Base-by-base conservation (phyloP, 2,329 filamentous ascomycete genomes). In the Claviceps sp. region DNA sequence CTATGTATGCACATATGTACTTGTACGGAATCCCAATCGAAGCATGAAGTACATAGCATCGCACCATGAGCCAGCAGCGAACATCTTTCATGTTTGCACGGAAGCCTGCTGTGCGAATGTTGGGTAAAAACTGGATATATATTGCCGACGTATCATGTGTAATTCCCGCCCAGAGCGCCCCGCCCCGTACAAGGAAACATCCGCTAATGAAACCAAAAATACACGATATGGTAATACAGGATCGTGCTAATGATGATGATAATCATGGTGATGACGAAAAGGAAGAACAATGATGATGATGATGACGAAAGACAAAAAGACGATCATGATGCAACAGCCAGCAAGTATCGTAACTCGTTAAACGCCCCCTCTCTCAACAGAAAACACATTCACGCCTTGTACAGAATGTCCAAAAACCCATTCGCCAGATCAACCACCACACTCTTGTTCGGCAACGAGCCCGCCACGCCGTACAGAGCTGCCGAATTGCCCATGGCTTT, bases 401-500 rank as follows among this genome's bases (percentile, higher is more conserved):
- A 96, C 67, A 96, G 66, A 50, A 93, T 84, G 70, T 97, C 90
- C 64, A 97, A 74, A 69, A 97, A 98, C 0, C 89, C 91, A 59
- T 78, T 87, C 1, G 90, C 91, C 64, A 98, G 70, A 61, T 95
- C 88, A 58, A 88, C 87, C 36, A 98, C 89, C 37, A 98, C 84
- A 59, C 86, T 89, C 78, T 97, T 97, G 66, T 98, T 94, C 1
- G 93, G 93, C 67, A 98, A 70, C 62, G 87, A 94, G 5, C 93
- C 93, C 0, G 93, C 93, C 53, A 98, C 90, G 51, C 93, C 93
- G 68, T 98, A 98, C 56, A 98, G 71, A 4, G 90, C 90, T 1
- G 89, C 87, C 14, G 88, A 82, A 65, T 95, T 87, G 1, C 88
- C 88, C 60, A 81, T 77, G 24, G 79, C 81, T 65, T 82, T 81